A percentile compares a stretch with the other conserved stretches of the same genome.
phyloP scores from a whole-genome alignment of 2,329 filamentous ascomycete species.

The Calonectria pseudoreteaudii region DNA sequence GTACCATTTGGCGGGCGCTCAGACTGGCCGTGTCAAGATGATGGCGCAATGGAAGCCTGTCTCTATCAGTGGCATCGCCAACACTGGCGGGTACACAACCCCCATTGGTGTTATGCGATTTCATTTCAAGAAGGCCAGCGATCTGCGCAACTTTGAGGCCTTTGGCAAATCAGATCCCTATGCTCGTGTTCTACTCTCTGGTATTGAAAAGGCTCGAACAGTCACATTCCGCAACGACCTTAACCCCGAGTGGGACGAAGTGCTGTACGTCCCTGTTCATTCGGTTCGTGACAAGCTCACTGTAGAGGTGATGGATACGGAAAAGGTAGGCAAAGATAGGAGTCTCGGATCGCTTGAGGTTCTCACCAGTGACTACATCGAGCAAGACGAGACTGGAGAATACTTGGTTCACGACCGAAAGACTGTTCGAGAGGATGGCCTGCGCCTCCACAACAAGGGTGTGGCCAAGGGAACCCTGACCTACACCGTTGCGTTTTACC shows the following conservation, averaged over 20 bases:
- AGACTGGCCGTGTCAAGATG: conserved; percentile 89
- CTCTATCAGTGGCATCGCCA: conserved; percentile 81
- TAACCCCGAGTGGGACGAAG: conserved; percentile 94
- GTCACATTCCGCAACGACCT: conserved; percentile 97
- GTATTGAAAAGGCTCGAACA: conserved; percentile 89
- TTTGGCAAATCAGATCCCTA: conserved; percentile 98
- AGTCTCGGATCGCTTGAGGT: conserved; percentile 86
- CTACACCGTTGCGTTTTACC: conserved; percentile 91
- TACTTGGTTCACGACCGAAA: conserved; percentile 85
- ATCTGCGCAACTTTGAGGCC: conserved; percentile 92
- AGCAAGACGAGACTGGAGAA: conserved; percentile 82
- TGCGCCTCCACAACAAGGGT: conserved; percentile 80
- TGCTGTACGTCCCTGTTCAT: conserved; percentile 93
- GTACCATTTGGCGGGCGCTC: conserved; percentile 87
- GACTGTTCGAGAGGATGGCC: conserved; percentile 71
- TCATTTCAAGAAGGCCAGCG: conserved; percentile 85
- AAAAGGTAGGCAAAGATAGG: conserved; percentile 91
- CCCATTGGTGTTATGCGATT: conserved; percentile 96
- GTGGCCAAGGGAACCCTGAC: conserved; percentile 82
- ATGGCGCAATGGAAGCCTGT: conserved; percentile 96
- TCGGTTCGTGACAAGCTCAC: conserved; percentile 84
- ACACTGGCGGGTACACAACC: conserved; percentile 89
- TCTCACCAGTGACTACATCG: conserved; percentile 81
- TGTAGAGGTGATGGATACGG: conserved; percentile 96
- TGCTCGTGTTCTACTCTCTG: conserved; percentile 86